Base-by-base conservation (phyloP, 176 grass and related monocot species). In the Lolium multiflorum region DNA sequence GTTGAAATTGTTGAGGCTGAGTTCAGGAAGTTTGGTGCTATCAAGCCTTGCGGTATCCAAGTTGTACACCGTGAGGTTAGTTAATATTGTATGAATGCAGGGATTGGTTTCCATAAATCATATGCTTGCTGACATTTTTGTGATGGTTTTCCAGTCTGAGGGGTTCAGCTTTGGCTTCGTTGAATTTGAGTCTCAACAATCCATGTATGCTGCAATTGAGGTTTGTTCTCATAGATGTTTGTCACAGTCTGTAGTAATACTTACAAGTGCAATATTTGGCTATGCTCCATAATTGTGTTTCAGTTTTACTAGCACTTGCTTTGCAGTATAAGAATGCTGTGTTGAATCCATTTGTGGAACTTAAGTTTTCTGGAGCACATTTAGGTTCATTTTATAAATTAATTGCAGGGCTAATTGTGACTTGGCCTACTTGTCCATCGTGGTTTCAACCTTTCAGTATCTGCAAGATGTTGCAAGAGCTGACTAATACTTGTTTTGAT, bases 11-110 rank as follows among this genome's bases (percentile, higher is more conserved):
- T 98, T 50, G 92, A 85, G 46, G 79, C 92, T 43, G 82, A 90
- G 41, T 98, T 95, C 79, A 92, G 65, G 60, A 96, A 81, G 85
- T 98, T 94, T 73, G 96, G 96, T 74, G 21, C 90, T 65, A 91
- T 98, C 83, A 96, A 95, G 52, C 86, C 88, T 84, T 82, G 82
- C 74, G 92, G 96, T 80, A 79, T 98, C 55, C 94, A 98, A 96
- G 97, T 98, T 58, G 89, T 86, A 83, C 91, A 90, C 60, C 84
- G 82, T 79, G 93, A 89, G 91, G 94, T 98, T 74, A 57, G 91
- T 79, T 35, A 15, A 70, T 43, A 20, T 76, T 82, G 24, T 81
- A 18, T 17, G 48, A 31, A 52, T 52, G 72, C 13, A 64, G 11
- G 51, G 55, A 47, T 71, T 77, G 39, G 22, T 69, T 69, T 51